Evolutionary conservation across 2,329 filamentous ascomycete genomes (phyloP).

Genomic region (Ophiocordyceps sinensis): DNA sequence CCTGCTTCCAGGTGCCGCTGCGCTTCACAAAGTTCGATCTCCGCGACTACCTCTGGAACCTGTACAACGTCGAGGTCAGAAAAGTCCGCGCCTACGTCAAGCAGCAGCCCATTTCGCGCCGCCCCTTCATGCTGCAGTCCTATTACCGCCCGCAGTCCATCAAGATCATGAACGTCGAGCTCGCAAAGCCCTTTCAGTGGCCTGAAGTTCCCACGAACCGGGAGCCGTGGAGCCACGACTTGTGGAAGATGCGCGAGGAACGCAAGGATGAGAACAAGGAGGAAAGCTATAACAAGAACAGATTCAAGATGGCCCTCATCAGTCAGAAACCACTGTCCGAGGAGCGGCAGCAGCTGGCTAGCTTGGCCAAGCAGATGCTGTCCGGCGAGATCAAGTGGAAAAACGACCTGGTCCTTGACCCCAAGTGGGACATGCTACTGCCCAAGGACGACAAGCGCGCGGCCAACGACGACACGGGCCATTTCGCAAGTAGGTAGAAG

Average conservation of each 20-base stretch:
- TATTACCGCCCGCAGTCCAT: conserved; percentile 57
- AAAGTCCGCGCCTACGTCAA: conserved; percentile 67
- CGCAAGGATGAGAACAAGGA: conserved; percentile 26
- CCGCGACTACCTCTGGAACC: conserved; percentile 83
- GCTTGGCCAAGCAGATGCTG: conserved; percentile 49
- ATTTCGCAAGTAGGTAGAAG: neutral
- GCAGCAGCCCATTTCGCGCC: conserved; percentile 42
- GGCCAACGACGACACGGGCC: neutral
- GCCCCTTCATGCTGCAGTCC: conserved; percentile 30
- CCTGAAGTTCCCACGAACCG: conserved; percentile 53
- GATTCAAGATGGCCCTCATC: conserved; percentile 21
- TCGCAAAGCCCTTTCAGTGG: conserved; percentile 79
- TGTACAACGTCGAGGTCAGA: conserved; percentile 61
- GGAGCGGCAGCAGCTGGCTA: conserved; percentile 36
- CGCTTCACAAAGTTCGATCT: conserved; percentile 93
- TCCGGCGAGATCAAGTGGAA: conserved; percentile 47
- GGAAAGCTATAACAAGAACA: conserved; percentile 16
- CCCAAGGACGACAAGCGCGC: conserved; percentile 9
- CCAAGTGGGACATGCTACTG: conserved; percentile 27
- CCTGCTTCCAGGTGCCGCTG: conserved; percentile 81
- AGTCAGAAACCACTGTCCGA: conserved; percentile 26
- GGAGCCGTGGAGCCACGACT: conserved; percentile 48
- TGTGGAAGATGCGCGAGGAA: conserved; percentile 38
- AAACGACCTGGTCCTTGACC: conserved; percentile 28
- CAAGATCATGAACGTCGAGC: conserved; percentile 93